Evolutionary conservation across 2,329 filamentous ascomycete genomes (phyloP), one percentile per base, ranked within the genome.

Genomic region (Colletotrichum acutatum): DNA sequence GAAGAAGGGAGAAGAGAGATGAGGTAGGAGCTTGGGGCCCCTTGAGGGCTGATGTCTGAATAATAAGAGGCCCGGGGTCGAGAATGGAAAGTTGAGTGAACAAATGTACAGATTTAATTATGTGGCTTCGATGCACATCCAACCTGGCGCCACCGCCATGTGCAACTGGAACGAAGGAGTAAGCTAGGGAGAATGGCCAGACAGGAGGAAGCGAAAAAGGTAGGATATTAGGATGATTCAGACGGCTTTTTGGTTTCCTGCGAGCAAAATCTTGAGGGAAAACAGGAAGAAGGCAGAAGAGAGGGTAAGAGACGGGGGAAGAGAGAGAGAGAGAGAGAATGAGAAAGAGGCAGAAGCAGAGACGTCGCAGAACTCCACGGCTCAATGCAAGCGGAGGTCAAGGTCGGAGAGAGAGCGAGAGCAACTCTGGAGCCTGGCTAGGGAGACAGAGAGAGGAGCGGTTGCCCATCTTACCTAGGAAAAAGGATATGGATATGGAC

Each of bases 91-190:
- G 42, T 42, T 28, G 57, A 56, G 62, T 61, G 54, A 72, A 64
- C 54, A 70, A 60, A 56, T 58, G 66, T 64, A 70, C 59, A 46
- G 60, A 56, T 70, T n/a, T 70, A 70, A 72, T 72, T 72, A 72
- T 72, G 70, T 72, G 66, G 70, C 70, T 72, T 72, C 12, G 59
- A 52, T 72, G 53, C 69, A 69, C 69, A 58, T 62, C 42, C 60
- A 70, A 60, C 54, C 28, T 57, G 66, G 66, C 70, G 62, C 66
- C 60, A 70, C 54, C 59, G 59, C 60, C 60, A 60, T 64, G 26
- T 59, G 46, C 70, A 54, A 58, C 62, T 72, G 70, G 70, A 64
- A 72, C 58, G 70, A 60, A 72, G 70, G 70, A 70, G 70, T 54
- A 65, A 63, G 22, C 66, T 63, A 65, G 37, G 62, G 37, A 63